Conservation (phyloP, 768 basidiomycete genomes). For the Cyclocybe cylindracea region DNA sequence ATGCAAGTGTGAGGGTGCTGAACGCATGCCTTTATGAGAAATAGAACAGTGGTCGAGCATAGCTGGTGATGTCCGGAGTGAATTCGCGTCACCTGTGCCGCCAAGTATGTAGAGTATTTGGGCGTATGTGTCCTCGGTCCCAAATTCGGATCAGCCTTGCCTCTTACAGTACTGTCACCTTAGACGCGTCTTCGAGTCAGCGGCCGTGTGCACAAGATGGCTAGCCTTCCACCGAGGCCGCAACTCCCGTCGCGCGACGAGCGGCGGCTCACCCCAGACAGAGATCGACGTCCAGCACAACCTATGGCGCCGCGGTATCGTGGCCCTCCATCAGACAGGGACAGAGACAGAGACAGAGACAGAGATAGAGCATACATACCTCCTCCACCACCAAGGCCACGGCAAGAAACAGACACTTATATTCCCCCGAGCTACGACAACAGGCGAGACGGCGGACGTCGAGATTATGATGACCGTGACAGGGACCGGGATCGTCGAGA, state of each 20-base stretch:
- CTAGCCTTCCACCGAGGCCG: constrained; percentile 42
- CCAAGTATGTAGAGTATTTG: constrained; percentile 7
- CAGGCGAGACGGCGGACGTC: constrained; percentile 24
- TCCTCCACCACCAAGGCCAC: background rate
- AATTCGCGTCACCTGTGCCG: background rate
- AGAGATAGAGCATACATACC: constrained; percentile 20
- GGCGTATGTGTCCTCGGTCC: constrained; percentile 6
- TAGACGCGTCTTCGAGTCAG: background rate
- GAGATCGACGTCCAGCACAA: constrained; percentile 24
- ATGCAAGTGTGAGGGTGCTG: background rate
- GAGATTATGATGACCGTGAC: constrained; percentile 26
- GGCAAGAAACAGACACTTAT: constrained; percentile 31
- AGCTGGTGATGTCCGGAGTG: constrained; percentile 4
- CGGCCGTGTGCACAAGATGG: constrained; percentile 23
- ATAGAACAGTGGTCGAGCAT: constrained; percentile 98
- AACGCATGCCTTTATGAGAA: constrained; percentile 77
- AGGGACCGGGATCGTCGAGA: constrained; percentile 16
- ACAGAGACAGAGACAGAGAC: constrained; percentile 11
- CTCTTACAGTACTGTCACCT: background rate
- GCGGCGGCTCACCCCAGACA: constrained; percentile 18
- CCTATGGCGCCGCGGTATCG: constrained; percentile 20
- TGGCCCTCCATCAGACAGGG: background rate
- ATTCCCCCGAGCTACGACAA: constrained; percentile 26
- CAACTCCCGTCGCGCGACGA: constrained; percentile 23
- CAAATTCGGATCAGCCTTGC: background rate